Base-by-base conservation (phyloP, 805 yeast species). In the Candida oleophila region DNA sequence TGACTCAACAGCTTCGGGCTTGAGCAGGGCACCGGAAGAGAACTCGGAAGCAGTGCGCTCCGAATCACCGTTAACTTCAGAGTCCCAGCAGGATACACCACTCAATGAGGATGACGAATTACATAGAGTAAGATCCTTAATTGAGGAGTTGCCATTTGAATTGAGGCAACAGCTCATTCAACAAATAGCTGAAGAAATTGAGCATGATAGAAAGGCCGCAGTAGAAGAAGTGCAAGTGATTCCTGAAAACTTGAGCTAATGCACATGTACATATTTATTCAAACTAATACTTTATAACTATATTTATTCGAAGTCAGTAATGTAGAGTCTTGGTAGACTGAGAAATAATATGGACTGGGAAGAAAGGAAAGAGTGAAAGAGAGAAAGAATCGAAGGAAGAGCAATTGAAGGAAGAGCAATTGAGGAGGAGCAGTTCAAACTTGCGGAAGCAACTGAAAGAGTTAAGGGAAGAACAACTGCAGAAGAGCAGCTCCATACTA, bases 91-190 rank as follows among this genome's bases (percentile, higher is more conserved):
- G 32, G 62, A 64, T 11, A 56, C 55, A 25, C 48, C 42, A 8
- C 53, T 49, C 42, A 47, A 50, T n/a, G 50, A 50, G 42, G 50
- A 54, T 14, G 49, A 50, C 42, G 51, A 51, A 22, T 28, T 28
- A 14, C 32, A 41, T 15, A 50, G 47, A 16, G 58, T 70, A 21
- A 52, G 67, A 39, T 50, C 63, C 12, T 48, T 69, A 55, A 61
- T 71, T 34, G 70, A 68, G 41, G 70, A 68, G 28, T 63, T 72
- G 44, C 69, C 76, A 2, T 50, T 50, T 21, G 73, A 71, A 25
- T 52, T 56, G 8, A 60, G 66, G 30, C 53, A 50, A 12, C 62
- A 61, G 46, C 60, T 71, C 43, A 47, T 68, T 33, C 49, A 55
- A 25, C 68, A 64, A 47, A 54, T 65, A 39, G 45, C 59, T 40